Conservation (phyloP, 768 basidiomycete genomes). For the Calocybe cyanea region DNA sequence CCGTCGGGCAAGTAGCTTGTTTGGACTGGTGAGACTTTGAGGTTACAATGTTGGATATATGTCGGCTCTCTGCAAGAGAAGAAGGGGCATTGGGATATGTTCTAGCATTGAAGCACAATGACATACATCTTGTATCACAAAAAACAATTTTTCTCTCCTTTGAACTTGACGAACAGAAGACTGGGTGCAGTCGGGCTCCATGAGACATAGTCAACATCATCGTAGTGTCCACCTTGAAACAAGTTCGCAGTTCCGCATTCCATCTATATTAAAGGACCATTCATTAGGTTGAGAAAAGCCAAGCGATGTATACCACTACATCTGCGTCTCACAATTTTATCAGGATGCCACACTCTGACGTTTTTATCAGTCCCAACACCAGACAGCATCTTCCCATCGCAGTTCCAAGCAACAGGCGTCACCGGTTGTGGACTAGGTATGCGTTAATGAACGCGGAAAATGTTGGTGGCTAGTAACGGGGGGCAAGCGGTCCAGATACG, state of each 20-base stretch:
- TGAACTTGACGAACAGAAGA: constrained; percentile 74
- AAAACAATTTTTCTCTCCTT: constrained; percentile 74
- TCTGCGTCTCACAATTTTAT: constrained; percentile 73
- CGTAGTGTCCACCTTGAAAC: constrained; percentile 69
- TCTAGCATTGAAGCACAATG: background rate
- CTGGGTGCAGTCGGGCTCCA: constrained; percentile 87
- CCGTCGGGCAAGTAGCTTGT: constrained; percentile 75
- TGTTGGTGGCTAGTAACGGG: constrained; percentile 57
- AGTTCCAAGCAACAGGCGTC: constrained; percentile 80
- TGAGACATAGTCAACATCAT: constrained; percentile 78
- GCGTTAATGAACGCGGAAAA: constrained; percentile 75
- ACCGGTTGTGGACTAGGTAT: constrained; percentile 62
- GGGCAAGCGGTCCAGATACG: background rate
- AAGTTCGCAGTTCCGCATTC: constrained; percentile 62
- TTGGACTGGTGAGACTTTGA: constrained; percentile 61
- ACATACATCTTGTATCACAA: constrained; percentile 81
- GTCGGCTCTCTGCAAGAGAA: constrained; percentile 56
- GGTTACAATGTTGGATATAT: constrained; percentile 53
- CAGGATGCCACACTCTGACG: constrained; percentile 72
- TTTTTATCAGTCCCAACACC: constrained; percentile 80
- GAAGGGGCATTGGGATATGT: background rate
- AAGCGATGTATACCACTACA: background rate
- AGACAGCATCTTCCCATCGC: constrained; percentile 76
- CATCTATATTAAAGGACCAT: constrained; percentile 40
- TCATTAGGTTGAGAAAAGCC: background rate